phyloP scores from a whole-genome alignment of 1,139 yeast genomes.

The Eremothecium coryli region DNA sequence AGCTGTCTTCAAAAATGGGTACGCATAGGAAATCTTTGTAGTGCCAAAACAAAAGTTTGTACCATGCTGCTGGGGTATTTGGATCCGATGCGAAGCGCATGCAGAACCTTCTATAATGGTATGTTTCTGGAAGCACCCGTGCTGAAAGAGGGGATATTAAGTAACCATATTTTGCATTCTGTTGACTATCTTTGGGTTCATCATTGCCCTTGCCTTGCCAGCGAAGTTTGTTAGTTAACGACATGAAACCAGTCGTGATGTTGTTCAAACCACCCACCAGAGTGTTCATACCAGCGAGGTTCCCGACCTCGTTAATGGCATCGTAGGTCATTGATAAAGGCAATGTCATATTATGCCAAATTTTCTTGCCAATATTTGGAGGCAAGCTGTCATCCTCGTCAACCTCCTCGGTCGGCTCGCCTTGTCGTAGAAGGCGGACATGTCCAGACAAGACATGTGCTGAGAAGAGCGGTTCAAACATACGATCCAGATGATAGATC shows the following conservation, averaged over 20 bases:
- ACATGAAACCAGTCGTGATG: constrained; percentile 7
- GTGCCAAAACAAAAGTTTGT: constrained; percentile 27
- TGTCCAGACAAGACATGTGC: constrained; percentile 28
- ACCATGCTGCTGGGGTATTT: constrained; percentile 9
- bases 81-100: constrained; percentile 15
- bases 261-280: constrained; percentile 8
- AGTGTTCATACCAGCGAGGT: constrained; percentile 27
- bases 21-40: constrained; percentile 22
- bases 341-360: constrained; percentile 25
- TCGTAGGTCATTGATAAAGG: constrained; percentile 30
- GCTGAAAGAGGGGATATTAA: constrained; percentile 25
- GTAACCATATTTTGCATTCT: constrained; percentile 18
- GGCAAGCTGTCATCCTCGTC: constrained; percentile 8
- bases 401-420: constrained; percentile 17
- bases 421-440: constrained; percentile 8
- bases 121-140: constrained; percentile 18
- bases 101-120: constrained; percentile 18
- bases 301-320: constrained; percentile 30
- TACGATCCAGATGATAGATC: constrained; percentile 26
- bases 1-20: constrained; percentile 20
- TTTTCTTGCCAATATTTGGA: constrained; percentile 6
- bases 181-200: constrained; percentile 5
- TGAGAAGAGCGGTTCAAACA: constrained; percentile 21
- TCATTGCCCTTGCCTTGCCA: constrained; percentile 8
- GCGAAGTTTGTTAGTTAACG: constrained; percentile 25